These are phyloP conservation scores for Phytopythium sindhum DNA, from an alignment of 352 stramenopile genomes.

Conservation along the genomic window DNA sequence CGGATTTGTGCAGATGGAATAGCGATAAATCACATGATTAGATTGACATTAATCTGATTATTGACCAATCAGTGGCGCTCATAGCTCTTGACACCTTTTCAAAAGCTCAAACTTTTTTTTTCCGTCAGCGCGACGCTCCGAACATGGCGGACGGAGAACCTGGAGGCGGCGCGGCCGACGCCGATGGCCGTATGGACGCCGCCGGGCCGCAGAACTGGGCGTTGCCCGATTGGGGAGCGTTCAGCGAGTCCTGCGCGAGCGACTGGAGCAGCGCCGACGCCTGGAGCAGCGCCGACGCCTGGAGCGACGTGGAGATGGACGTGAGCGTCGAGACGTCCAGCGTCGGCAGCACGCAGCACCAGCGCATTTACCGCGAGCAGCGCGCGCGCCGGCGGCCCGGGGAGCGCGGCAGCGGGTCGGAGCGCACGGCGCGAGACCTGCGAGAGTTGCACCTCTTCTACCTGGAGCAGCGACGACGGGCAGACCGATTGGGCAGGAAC, in stretches of 20 bases:
- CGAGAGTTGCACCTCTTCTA: slow-evolving; percentile 31
- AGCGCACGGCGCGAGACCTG: slow-evolving; percentile 13
- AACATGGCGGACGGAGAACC: neutral
- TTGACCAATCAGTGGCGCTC: neutral
- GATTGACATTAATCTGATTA: neutral
- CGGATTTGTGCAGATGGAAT: neutral
- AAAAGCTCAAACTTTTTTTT: neutral
- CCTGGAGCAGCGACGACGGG: slow-evolving; percentile 22
- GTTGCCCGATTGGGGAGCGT: slow-evolving; percentile 55
- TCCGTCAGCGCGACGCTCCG: neutral
- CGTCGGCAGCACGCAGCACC: slow-evolving; percentile 30
- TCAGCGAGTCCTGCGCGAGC: slow-evolving; percentile 34
- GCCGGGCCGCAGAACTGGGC: slow-evolving; percentile 21
- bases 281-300: slow-evolving; percentile 15
- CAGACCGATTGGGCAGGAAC: slow-evolving; percentile 6
- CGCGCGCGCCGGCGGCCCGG: slow-evolving; percentile 12
- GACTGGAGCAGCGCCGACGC: slow-evolving; percentile 12
- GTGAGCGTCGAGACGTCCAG: slow-evolving; percentile 32
- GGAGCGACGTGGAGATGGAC: slow-evolving; percentile 32
- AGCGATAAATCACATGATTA: neutral
- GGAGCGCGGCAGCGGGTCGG: neutral
- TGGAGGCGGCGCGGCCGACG: neutral
- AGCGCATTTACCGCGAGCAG: slow-evolving; percentile 32
- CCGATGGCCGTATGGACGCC: neutral
- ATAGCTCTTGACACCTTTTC: neutral